Base-by-base conservation (phyloP, 2,329 filamentous ascomycete species). In the Penicillium janthinellum region DNA sequence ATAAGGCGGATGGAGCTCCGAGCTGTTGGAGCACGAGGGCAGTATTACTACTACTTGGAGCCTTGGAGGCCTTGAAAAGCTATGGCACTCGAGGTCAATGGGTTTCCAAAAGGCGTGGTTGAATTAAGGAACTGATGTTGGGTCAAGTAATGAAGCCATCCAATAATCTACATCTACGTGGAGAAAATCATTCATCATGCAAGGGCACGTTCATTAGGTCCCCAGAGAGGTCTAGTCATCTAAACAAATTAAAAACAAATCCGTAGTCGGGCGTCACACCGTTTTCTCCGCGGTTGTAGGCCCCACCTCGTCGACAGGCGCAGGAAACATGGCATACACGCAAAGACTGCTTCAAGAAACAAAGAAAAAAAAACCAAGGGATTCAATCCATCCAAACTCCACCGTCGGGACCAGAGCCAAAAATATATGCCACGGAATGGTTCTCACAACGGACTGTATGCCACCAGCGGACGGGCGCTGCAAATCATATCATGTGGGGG, bases 301-400 rank as follows among this genome's bases (percentile, higher is more conserved):
- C 67, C 70, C 70, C 56, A 53, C 68, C 68, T 70, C 68, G 28
- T 7, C 44, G 39, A 38, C 12, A 66, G 66, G 64, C 65, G 65
- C 66, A 72, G 67, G 68, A 72, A 54, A 54, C 64, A 69, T 63
- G 62, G 56, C 47, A 69, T 63, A 69, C 66, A 68, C 62, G 52
- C 52, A 54, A 67, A 64, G 64, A 67, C 64, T 66, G 67, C 65
- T 65, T 54, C 69, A 63, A 62, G 55, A 68, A 63, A 70, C 28
- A 47, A 54, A 62, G 65, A 67, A 66, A 66, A 12, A 17, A 64
- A 58, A 66, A 62, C 66, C 61, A 67, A 66, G 60, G 67, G 68
- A 68, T 62, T 63, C 65, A 71, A 70, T 70, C 50, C 71, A 71
- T 73, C 72, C 70, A 67, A 74, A 75, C 73, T 75, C 73, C 73